These are phyloP conservation scores for Ceratobasidium papillatum DNA, from an alignment of 1,284 basidiomycete genomes.

Conservation along the genomic window DNA sequence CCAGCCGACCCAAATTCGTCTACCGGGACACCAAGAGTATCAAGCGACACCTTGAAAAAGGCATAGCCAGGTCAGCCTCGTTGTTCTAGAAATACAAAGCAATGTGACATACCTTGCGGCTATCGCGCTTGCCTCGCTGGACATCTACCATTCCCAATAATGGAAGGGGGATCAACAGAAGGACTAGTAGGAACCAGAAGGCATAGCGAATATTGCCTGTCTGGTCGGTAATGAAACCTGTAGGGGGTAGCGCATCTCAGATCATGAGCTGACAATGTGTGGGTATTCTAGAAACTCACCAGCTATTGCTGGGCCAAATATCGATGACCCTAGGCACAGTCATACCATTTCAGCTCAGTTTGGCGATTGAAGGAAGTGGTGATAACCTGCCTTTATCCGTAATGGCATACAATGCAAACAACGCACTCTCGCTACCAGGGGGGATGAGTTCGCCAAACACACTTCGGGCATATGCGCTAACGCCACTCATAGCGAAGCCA, in stretches of 20 bases:
- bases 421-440: constrained; percentile 75
- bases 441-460: constrained; percentile 82
- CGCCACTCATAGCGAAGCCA: constrained; percentile 14
- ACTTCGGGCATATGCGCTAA: constrained; percentile 68
- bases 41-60: constrained; percentile 7
- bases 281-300: constrained; percentile 16
- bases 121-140: constrained; percentile 61
- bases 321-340: constrained; percentile 23
- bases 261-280: constrained; percentile 10
- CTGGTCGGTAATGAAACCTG: constrained; percentile 79
- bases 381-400: constrained; percentile 74
- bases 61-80: background rate
- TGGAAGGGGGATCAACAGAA: constrained; percentile 84
- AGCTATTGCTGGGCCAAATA: constrained; percentile 41
- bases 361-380: background rate
- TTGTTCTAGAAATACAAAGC: background rate
- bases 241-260: background rate
- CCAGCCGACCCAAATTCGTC: background rate
- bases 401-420: constrained; percentile 82
- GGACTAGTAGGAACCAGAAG: constrained; percentile 84
- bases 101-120: constrained; percentile 19
- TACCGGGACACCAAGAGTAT: constrained; percentile 18
- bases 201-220: constrained; percentile 90
- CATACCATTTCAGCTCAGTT: constrained; percentile 3
- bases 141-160: constrained; percentile 75